A percentile compares a stretch with the other conserved stretches of the same genome.
Evolutionary conservation across 1,284 basidiomycete genomes (phyloP).

Genomic region (Flammula alnicola): DNA sequence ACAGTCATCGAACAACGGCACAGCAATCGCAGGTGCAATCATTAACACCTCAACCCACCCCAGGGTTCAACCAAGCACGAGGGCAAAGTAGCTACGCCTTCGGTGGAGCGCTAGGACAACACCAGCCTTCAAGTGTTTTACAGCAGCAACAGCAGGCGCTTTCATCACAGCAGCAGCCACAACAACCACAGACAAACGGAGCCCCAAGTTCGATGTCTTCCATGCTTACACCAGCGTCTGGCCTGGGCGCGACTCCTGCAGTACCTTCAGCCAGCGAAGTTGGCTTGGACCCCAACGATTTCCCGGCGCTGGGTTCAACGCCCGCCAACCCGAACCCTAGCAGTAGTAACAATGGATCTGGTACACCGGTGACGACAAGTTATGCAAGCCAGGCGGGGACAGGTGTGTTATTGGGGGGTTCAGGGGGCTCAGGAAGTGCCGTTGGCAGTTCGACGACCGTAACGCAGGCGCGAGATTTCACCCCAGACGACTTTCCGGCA

Average conservation of each 20-base stretch:
- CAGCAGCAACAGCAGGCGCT: conserved; percentile 49
- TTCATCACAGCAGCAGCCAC: conserved; percentile 36
- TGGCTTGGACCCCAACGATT: conserved; percentile 85
- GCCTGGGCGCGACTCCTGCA: conserved; percentile 56
- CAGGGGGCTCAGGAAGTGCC: conserved; percentile 41
- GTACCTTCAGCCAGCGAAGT: conserved; percentile 72
- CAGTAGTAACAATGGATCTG: conserved; percentile 39
- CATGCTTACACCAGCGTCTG: conserved; percentile 56
- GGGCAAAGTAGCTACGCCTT: conserved; percentile 63
- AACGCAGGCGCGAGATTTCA: conserved; percentile 69
- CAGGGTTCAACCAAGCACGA: conserved; percentile 66
- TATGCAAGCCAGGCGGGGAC: conserved; percentile 81
- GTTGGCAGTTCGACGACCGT: conserved; percentile 35
- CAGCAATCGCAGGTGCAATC: conserved; percentile 53
- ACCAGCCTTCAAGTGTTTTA: conserved; percentile 45
- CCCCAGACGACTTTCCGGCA: conserved; percentile 84
- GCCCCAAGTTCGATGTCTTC: conserved; percentile 52
- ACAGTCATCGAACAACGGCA: conserved; percentile 57
- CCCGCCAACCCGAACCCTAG: conserved; percentile 42
- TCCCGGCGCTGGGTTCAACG: conserved; percentile 78
- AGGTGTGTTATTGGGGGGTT: conserved; percentile 49
- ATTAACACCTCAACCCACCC: conserved; percentile 64
- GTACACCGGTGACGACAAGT: conserved; percentile 51
- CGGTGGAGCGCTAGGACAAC: conserved; percentile 56
- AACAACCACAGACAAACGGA: conserved; percentile 50